Percentiles rank a stretch among this genome's conserved stretches.
Conservation (phyloP, 805 yeast species). For the Brettanomyces custersianus region DNA sequence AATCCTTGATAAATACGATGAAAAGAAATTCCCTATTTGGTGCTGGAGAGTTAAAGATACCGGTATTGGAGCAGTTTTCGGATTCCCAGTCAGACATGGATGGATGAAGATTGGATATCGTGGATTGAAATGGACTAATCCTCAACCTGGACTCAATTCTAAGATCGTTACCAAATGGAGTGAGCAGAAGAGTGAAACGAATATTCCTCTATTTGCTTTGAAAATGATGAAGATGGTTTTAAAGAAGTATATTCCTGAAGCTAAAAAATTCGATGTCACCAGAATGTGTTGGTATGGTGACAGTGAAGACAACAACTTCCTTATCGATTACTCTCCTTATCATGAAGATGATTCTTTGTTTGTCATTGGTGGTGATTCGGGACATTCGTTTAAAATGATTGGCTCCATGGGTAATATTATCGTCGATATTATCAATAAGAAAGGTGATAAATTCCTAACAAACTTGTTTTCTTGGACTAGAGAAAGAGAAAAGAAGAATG, state of each 20-base stretch:
- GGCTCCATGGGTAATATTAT: conserved; percentile 26
- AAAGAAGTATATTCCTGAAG: conserved; percentile 20
- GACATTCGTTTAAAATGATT: conserved; percentile 30
- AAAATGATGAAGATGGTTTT: conserved; percentile 18
- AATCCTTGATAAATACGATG: conserved; percentile 13
- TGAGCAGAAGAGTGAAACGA: conserved; percentile 13
- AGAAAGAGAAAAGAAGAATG: conserved; percentile 16
- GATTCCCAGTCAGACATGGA: conserved; percentile 22
- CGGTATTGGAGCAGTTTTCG: conserved; percentile 24
- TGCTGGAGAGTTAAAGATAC: conserved; percentile 22
- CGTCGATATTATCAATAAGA: conserved; percentile 10
- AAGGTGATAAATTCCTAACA: conserved; percentile 11
- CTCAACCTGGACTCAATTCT: conserved; percentile 14
- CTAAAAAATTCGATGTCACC: conserved; percentile 14
- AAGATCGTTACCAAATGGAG: conserved; percentile 21
- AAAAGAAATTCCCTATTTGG: conserved; percentile 20
- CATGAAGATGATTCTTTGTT: conserved; percentile 20
- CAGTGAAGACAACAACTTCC: conserved; percentile 25
- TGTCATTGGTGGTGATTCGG: conserved; percentile 31
- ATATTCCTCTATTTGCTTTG: conserved; percentile 22
- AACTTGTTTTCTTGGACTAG: conserved; percentile 16
- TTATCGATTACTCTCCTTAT: conserved; percentile 27
- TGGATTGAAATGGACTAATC: conserved; percentile 24
- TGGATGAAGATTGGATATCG: conserved; percentile 23
- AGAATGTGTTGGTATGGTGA: conserved; percentile 30